Conservation (phyloP, 176 grass and related monocot species). For the Thinopyrum elongatum region DNA sequence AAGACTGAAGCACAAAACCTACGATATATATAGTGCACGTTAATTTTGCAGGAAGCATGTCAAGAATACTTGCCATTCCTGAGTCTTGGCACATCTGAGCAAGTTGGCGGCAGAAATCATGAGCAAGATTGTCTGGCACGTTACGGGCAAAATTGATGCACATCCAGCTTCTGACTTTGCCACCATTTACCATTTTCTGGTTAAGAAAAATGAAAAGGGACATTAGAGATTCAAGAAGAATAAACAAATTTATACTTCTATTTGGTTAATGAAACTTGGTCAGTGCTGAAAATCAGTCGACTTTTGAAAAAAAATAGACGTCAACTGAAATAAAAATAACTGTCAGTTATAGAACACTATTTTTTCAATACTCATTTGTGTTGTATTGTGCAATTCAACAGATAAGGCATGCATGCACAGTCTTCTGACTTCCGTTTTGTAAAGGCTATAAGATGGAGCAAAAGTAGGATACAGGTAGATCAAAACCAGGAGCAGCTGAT, state of each 20-base stretch:
- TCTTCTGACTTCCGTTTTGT: not conserved
- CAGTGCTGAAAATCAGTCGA: not conserved
- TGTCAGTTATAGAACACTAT: not conserved
- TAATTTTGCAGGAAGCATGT: not conserved
- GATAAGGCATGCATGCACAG: not conserved
- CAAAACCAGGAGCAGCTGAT: not conserved
- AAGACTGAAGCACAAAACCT: not conserved
- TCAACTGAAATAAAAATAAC: not conserved
- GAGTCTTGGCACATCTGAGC: too few species aligned
- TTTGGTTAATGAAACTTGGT: too few species aligned
- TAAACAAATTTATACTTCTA: not conserved
- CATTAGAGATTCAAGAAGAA: not conserved
- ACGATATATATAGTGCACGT: not conserved
- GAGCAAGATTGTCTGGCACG: conserved; percentile 46
- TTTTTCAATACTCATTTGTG: not conserved
- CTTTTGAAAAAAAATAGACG: not conserved
- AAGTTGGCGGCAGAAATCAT: conserved; percentile 63
- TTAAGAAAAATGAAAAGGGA: conserved; percentile 19
- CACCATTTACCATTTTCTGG: conserved; percentile 92
- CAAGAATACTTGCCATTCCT: conserved; percentile 66
- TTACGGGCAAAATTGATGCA: conserved; percentile 81
- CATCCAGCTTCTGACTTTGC: conserved; percentile 69
- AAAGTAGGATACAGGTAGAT: not conserved
- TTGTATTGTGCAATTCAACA: not conserved
- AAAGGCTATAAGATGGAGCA: not conserved